Base-by-base conservation (phyloP, 2,329 filamentous ascomycete genomes). In the Aureobasidium sp. region DNA sequence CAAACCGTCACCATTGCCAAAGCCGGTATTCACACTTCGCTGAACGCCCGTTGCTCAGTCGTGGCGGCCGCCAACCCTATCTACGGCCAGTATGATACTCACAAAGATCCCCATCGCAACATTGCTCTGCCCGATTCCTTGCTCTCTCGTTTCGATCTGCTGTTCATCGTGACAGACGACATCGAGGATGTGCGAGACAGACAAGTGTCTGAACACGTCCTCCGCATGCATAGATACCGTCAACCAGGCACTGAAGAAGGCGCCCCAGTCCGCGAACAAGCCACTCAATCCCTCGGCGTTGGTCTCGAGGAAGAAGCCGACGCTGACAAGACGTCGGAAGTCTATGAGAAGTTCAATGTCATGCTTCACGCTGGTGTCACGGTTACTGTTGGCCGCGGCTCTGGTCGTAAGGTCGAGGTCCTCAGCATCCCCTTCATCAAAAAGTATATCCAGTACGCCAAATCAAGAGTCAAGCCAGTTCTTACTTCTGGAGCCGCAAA, bases 1-100 rank as follows among this genome's bases (percentile, higher is more conserved):
- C 94, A 99, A 77, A 99, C 94, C 0, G 94, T 99, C 64, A 99
- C 94, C 15, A 99, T 99, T 70, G 94, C 94, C 58, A 99, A 99
- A 78, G 94, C 94, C 1, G 94, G 94, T 67, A 99, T 99, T 63
- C 94, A 99, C 76, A 99, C 94, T 0, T 96, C 92, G 2, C 81
- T 99, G 64, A 99, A 99, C 72, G 94, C 94, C 59, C 88, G 94
- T 62, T 99, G 94, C 78, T 96, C 91, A 76, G 94, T 99, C 65
- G 85, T 99, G 69, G 94, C 94, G 45, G 94, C 94, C 17, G 94
- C 94, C 64, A 99, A 99, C 73, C 94, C 94, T 3, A 94, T 99
- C 58, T 99, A 96, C 70, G 94, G 94, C 65, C 94, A 99, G 76
- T 99, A 99, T 73, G 94, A 99, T 73, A 90, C 92, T 0, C 94